These are phyloP conservation scores for Oleoguttula mirabilis DNA, from an alignment of 495 filamentous ascomycete species.

Conservation along the genomic window DNA sequence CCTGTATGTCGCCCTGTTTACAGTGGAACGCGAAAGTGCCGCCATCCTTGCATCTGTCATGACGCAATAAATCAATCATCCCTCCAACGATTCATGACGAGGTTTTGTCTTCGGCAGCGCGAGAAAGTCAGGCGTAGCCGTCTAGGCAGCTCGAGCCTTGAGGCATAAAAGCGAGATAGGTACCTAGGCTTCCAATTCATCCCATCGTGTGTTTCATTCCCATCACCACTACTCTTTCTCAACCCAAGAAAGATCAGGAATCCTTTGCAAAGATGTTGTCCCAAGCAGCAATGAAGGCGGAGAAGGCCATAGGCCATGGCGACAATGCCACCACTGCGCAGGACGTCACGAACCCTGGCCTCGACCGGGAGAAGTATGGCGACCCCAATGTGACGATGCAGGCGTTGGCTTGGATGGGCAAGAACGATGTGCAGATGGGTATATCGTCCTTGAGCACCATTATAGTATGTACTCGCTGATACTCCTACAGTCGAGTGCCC, in stretches of 20 bases:
- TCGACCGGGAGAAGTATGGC: conserved; percentile 33
- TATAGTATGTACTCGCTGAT: not conserved
- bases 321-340: conserved; percentile 44
- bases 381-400: conserved; percentile 51
- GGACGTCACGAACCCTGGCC: conserved; percentile 39
- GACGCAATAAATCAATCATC: no score
- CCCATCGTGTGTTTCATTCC: no score
- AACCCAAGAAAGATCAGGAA: not conserved
- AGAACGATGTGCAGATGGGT: conserved; percentile 50
- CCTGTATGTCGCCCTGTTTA: no score
- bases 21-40: no score
- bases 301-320: conserved; percentile 55
- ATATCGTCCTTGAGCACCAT: conserved; percentile 16
- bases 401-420: conserved; percentile 60
- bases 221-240: no score
- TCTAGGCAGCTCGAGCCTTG: no score
- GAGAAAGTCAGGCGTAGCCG: no score
- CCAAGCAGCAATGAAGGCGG: conserved; percentile 51
- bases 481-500: conserved; percentile 50
- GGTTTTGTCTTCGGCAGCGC: no score
- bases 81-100: no score
- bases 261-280: conserved; percentile 40
- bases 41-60: no score
- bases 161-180: no score
- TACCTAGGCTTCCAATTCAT: no score